Evolutionary conservation across 352 stramenopile species (phyloP).

Genomic region (Phytopythium litorale): DNA sequence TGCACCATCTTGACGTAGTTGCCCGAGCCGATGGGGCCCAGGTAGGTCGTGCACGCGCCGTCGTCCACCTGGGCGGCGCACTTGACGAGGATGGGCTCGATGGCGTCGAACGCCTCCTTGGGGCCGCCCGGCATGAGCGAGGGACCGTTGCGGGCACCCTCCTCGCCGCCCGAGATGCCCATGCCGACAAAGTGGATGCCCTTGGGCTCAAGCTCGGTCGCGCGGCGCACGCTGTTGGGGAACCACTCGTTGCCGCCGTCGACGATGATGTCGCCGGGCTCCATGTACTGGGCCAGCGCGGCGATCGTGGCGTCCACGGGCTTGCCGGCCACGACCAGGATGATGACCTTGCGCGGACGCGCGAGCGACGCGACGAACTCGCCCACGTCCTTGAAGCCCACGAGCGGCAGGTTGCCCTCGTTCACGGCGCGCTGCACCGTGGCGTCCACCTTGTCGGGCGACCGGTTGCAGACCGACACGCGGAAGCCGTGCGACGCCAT

Average conservation of each 20-base stretch:
- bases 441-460: conserved; percentile 95
- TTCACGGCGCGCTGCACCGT: conserved; percentile 93
- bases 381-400: conserved; percentile 90
- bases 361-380: conserved; percentile 92
- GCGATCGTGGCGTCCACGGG: conserved; percentile 93
- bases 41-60: conserved; percentile 96
- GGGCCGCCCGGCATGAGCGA: conserved; percentile 98
- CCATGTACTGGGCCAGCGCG: conserved; percentile 82
- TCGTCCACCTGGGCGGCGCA: conserved; percentile 95
- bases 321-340: conserved; percentile 98
- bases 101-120: conserved; percentile 93
- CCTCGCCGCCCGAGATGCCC: conserved; percentile 98
- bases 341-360: conserved; percentile 97
- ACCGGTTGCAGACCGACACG: conserved; percentile 97
- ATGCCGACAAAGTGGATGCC: conserved; percentile 98
- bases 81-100: conserved; percentile 97
- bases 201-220: conserved; percentile 91
- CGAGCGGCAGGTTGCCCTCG: conserved; percentile 94
- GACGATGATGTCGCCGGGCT: conserved; percentile 96
- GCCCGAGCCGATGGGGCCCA: conserved; percentile 93
- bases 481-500: conserved; percentile 97
- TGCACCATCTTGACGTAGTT: conserved; percentile 99
- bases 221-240: conserved; percentile 94
- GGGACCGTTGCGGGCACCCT: conserved; percentile 97
- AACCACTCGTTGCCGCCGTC: conserved; percentile 99